These are phyloP conservation scores for Globisporangium abappressorium DNA, from an alignment of 352 stramenopile genomes.

Conservation along the genomic window DNA sequence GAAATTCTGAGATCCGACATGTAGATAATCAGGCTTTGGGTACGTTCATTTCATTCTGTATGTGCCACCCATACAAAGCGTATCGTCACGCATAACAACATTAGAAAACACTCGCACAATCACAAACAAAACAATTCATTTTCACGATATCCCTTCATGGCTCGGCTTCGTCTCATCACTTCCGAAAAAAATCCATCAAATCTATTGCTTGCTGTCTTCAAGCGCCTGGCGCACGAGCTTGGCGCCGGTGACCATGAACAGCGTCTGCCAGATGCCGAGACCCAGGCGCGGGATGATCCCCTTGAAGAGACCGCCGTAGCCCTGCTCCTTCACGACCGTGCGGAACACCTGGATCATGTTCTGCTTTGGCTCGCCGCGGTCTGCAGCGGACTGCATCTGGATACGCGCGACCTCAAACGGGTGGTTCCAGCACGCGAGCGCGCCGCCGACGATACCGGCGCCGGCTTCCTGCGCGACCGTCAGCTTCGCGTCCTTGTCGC, in stretches of 20 bases:
- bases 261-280: constrained; percentile 89
- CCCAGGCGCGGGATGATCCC: constrained; percentile 86
- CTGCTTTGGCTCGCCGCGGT: constrained; percentile 86
- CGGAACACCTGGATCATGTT: constrained; percentile 90
- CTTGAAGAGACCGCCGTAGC: constrained; percentile 85
- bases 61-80: background rate
- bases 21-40: constrained; percentile 7
- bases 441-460: constrained; percentile 83
- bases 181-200: background rate
- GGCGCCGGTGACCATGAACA: constrained; percentile 91
- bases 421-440: constrained; percentile 90
- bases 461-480: constrained; percentile 85
- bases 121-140: constrained; percentile 6
- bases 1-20: constrained; percentile 57
- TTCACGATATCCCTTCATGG: constrained; percentile 2
- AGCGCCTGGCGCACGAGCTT: constrained; percentile 89
- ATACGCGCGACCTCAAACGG: constrained; percentile 91
- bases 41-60: background rate
- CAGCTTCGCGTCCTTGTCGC: constrained; percentile 82
- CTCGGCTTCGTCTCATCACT: background rate
- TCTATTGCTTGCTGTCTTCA: constrained; percentile 46
- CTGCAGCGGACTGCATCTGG: constrained; percentile 89
- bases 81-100: background rate
- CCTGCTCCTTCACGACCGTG: constrained; percentile 83
- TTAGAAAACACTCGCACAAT: background rate